Percentiles rank a stretch among this genome's conserved stretches.
Evolutionary conservation across 2,329 filamentous ascomycete species (phyloP).

Genomic region (Trichoderma sp.): DNA sequence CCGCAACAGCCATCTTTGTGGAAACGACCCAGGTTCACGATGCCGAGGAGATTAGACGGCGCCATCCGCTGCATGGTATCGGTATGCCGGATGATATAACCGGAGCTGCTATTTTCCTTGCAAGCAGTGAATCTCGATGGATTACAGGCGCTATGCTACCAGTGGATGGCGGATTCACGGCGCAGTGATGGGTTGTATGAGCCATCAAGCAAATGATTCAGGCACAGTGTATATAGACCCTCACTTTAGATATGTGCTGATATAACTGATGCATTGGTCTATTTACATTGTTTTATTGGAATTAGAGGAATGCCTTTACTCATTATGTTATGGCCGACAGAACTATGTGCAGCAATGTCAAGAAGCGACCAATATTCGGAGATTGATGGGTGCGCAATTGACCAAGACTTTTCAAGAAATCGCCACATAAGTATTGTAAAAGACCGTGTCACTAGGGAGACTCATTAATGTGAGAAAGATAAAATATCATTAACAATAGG

Average conservation of each 20-base stretch:
- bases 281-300: not conserved
- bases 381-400: no score
- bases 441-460: not conserved
- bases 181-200: conserved; percentile 27
- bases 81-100: conserved; percentile 33
- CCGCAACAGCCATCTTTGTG: conserved; percentile 31
- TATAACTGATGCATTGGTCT: no score
- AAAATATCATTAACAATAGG: not conserved
- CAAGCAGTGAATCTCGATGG: conserved; percentile 42
- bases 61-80: conserved; percentile 33
- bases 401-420: not conserved
- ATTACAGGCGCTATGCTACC: conserved; percentile 43
- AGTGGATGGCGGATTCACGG: conserved; percentile 44
- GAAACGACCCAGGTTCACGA: conserved; percentile 27
- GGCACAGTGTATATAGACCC: not conserved
- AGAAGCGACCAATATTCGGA: not conserved
- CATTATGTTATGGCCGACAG: not conserved
- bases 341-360: not conserved
- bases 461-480: not conserved
- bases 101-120: conserved; percentile 41
- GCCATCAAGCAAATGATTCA: not conserved
- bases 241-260: not conserved
- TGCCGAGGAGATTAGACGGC: conserved; percentile 17
- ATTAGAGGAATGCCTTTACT: not conserved
- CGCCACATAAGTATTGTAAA: not conserved